Evolutionary conservation across 1,284 basidiomycete species (phyloP).

Genomic region (Ganoderma lucidum): DNA sequence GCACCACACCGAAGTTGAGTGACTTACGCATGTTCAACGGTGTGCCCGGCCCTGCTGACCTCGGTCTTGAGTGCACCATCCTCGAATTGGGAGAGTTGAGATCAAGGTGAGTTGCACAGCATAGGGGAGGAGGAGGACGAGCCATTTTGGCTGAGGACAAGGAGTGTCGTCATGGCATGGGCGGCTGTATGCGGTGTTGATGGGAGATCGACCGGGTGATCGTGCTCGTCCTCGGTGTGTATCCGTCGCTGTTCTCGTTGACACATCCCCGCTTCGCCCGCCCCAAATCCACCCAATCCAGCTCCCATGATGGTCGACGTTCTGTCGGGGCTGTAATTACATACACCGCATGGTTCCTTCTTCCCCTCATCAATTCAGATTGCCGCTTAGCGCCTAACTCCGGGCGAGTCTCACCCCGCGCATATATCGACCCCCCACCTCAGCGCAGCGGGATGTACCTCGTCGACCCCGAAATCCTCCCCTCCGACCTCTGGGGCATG

Average conservation of each 20-base stretch:
- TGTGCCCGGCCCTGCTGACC: background rate
- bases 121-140: background rate
- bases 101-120: background rate
- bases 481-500: constrained; percentile 36
- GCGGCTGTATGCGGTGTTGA: background rate
- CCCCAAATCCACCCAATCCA: constrained; percentile 6
- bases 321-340: constrained; percentile 2
- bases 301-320: constrained; percentile 1
- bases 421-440: constrained; percentile 20
- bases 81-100: background rate
- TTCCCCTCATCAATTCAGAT: constrained; percentile 15
- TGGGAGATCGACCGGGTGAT: background rate
- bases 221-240: background rate
- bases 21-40: constrained; percentile 1
- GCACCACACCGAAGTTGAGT: background rate
- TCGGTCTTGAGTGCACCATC: background rate
- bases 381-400: background rate
- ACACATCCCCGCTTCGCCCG: background rate
- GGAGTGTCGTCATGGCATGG: background rate
- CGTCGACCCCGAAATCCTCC: constrained; percentile 35
- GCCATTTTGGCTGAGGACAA: background rate
- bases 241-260: background rate
- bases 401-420: background rate
- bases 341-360: constrained; percentile 18
- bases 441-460: constrained; percentile 34